Evolutionary conservation across 768 basidiomycete genomes (phyloP).

Genomic region (Auriscalpium microsporum): DNA sequence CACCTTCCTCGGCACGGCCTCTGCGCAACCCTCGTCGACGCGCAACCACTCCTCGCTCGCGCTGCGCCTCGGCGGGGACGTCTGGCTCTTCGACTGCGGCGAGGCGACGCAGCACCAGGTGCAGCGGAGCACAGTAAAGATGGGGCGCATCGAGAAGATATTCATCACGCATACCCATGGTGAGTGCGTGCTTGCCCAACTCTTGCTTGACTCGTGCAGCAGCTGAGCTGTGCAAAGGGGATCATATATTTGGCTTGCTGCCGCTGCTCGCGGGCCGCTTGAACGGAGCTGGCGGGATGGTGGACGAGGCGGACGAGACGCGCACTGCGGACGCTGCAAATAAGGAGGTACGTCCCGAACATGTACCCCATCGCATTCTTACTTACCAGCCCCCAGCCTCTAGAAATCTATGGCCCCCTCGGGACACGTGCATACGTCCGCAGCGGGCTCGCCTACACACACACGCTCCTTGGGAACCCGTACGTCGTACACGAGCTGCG

Average conservation of each 20-base stretch:
- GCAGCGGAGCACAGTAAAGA: constrained; percentile 63
- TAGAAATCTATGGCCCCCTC: constrained; percentile 82
- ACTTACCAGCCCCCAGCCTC: constrained; percentile 31
- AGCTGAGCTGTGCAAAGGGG: constrained; percentile 37
- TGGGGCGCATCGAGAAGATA: constrained; percentile 73
- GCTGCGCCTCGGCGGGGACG: constrained; percentile 54
- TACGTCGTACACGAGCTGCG: constrained; percentile 84
- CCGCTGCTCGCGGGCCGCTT: constrained; percentile 60
- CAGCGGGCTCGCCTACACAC: constrained; percentile 54
- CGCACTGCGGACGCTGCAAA: constrained; percentile 27
- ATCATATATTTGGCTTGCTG: constrained; percentile 72
- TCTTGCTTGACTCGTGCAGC: background rate
- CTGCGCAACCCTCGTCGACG: constrained; percentile 71
- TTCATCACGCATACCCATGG: constrained; percentile 90
- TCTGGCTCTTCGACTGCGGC: constrained; percentile 83
- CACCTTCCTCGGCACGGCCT: constrained; percentile 76
- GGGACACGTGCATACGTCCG: constrained; percentile 80
- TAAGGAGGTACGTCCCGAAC: constrained; percentile 4
- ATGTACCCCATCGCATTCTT: background rate
- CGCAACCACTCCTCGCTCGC: constrained; percentile 72
- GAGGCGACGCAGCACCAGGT: constrained; percentile 77
- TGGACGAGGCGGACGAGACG: constrained; percentile 52
- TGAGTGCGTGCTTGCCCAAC: constrained; percentile 20
- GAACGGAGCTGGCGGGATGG: constrained; percentile 66
- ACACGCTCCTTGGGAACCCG: constrained; percentile 53